Evolutionary conservation across 2,329 filamentous ascomycete species (phyloP), one percentile per base, ranked within the genome.

Genomic region (Chaetoscypha palmicola): DNA sequence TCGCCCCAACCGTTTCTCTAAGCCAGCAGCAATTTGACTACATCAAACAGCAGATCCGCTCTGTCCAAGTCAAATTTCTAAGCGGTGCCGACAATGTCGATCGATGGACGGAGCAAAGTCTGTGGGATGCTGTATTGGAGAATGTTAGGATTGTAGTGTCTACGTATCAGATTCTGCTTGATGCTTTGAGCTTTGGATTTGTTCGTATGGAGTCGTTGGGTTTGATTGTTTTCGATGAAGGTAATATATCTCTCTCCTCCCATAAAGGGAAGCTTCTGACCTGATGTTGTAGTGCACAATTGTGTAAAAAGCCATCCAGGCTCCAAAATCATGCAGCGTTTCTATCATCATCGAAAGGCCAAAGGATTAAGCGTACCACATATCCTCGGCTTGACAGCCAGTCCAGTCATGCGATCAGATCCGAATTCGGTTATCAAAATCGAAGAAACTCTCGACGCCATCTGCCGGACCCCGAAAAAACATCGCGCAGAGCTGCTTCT

Each of bases 1-100:
- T 87, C 31, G 76, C 80, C 0, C 83, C 84, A 0, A 89, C 81
- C 0, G 73, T 86, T 3, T 67, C 75, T 1, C 68, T 91, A 1
- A 83, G 80, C 45, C 56, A 67, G 4, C 86, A 91, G 53, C 86
- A 90, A 57, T 68, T 70, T 53, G 63, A 68, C 2, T 76, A 79
- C 16, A 71, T 91, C 38, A 64, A 67, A 8, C 60, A 69, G 1
- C 78, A 86, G 45, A 73, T 86, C 2, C 72, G 76, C 9, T 55
- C 64, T 1, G 68, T 74, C 43, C 68, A 72, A 39, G 66, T 72
- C 7, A 68, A 73, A 35, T 23, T 47, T 0, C 64, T 83, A 14
- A 73, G 68, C 8, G 76, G 79, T 14, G 60, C 64, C 9, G 77
- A 82, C 49, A 70, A 71, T 45, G 68, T 80, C 2, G 76, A 83